Evolutionary conservation across 768 basidiomycete genomes (phyloP).

Genomic region (Russula abietina): DNA sequence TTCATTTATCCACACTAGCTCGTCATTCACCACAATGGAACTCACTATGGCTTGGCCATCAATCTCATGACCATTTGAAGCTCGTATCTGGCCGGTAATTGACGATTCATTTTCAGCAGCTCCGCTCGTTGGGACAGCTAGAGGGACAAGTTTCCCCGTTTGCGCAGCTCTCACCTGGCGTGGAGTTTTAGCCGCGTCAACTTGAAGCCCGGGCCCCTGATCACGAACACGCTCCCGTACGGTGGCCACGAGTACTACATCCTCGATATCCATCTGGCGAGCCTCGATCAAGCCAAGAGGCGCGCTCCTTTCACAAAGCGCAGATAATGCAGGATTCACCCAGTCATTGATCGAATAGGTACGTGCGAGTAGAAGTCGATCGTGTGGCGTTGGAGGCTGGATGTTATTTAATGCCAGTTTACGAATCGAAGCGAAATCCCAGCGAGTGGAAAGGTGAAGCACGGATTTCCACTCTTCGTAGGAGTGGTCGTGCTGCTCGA

Average conservation of each 20-base stretch:
- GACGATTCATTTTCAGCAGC: not conserved
- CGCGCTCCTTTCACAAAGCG: conserved; percentile 7
- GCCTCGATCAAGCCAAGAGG: conserved; percentile 8
- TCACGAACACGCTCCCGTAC: conserved; percentile 2
- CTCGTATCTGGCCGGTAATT: not conserved
- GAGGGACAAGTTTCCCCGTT: not conserved
- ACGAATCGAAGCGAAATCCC: conserved; percentile 30
- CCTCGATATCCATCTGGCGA: conserved; percentile 4
- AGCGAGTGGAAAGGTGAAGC: conserved; percentile 29
- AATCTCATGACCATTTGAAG: not conserved
- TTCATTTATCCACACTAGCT: not conserved
- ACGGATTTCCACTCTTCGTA: conserved; percentile 29
- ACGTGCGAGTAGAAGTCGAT: conserved; percentile 14
- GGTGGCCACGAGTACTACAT: conserved; percentile 6
- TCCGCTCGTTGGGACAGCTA: not conserved
- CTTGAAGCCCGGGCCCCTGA: not conserved
- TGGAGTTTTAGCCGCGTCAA: not conserved
- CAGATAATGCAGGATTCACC: conserved; percentile 11
- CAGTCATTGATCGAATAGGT: conserved; percentile 9
- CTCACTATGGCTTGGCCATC: not conserved
- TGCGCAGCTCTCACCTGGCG: not conserved
- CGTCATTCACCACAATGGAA: not conserved
- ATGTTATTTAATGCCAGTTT: not conserved
- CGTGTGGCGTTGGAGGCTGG: conserved; percentile 2
- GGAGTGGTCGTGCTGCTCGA: conserved; percentile 4